Percentiles rank a stretch among this genome's conserved stretches.
These are phyloP conservation scores for Penicillium sclerotiorum DNA, from an alignment of 2,329 filamentous ascomycete genomes.

Conservation along the genomic window DNA sequence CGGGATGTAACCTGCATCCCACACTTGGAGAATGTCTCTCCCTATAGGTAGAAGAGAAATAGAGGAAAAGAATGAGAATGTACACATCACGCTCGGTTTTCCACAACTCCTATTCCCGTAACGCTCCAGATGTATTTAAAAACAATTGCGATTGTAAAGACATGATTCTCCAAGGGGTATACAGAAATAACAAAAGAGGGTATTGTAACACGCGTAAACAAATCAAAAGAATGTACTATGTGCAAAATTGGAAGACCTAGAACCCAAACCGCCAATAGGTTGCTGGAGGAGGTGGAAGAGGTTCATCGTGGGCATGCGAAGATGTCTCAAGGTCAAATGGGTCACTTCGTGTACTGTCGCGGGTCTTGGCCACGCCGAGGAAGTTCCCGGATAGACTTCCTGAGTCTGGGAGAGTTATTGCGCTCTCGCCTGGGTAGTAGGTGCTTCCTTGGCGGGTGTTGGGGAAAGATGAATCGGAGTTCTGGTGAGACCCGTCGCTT, in stretches of 20 bases:
- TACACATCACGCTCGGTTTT: not conserved
- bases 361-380: slow-evolving; percentile 14
- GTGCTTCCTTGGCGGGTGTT: slow-evolving; percentile 1
- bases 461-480: slow-evolving; percentile 11
- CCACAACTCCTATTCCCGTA: not conserved
- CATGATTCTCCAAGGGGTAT: not conserved
- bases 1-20: not conserved
- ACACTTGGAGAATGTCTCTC: not conserved
- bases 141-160: not conserved
- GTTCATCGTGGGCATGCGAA: slow-evolving; percentile 35
- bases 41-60: not conserved
- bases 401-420: slow-evolving; percentile 6
- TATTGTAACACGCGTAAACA: not conserved
- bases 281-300: not conserved
- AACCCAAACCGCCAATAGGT: not conserved
- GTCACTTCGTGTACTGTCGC: slow-evolving; percentile 34
- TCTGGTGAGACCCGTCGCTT: not conserved
- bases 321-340: slow-evolving; percentile 40
- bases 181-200: not conserved
- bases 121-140: not conserved
- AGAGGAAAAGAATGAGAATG: not conserved
- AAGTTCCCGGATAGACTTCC: not conserved
- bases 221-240: not conserved
- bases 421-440: slow-evolving; percentile 5
- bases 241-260: not conserved